Evolutionary conservation across 305 asterid genomes (phyloP), one percentile per base, ranked within the genome.

Genomic region (Fraxinus latifolia): DNA sequence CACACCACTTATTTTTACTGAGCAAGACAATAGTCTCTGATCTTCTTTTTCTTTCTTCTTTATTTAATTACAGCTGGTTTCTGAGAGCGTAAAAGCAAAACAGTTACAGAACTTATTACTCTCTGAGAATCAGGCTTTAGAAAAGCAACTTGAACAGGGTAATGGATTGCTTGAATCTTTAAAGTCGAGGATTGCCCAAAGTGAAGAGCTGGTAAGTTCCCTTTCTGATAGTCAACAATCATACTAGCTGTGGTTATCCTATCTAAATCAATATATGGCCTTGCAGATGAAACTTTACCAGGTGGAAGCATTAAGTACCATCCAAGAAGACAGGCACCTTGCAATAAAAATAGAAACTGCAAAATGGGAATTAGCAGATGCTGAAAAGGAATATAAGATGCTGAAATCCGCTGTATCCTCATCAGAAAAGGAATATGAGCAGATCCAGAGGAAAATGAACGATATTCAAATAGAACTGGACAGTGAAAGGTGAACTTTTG

Each of bases 51-150:
- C 55, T 83, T 36, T 74, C 42, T 81, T 79, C 62, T 76, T 85
- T 74, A 77, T 58, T 70, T 5, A 70, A 70, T 67, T 90, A 89
- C 93, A 95, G 99, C 90, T 95, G 78, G 99, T 95, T 34, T 95
- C 98, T 39, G 98, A 92, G 84, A 95, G 98, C 83, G 97, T 95
- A 86, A 92, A 93, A 90, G 91, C 94, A 74, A 95, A 94, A 90
- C 99, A 95, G 85, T 89, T 93, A 42, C 98, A 95, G 44, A 92
- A 82, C 87, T 53, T 80, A 60, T 87, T 93, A 83, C 86, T 89
- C 71, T 90, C 94, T 29, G 97, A 89, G 89, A 95, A 93, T 85
- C 90, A 92, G 81, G 90, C 86, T 65, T 86, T 90, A 80, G 84
- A 82, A 70, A 88, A 88, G 85, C 96, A 94, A 85, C 91, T 90